Base-by-base conservation (phyloP, 176 grass and related monocot genomes). In the Chloris gayana region DNA sequence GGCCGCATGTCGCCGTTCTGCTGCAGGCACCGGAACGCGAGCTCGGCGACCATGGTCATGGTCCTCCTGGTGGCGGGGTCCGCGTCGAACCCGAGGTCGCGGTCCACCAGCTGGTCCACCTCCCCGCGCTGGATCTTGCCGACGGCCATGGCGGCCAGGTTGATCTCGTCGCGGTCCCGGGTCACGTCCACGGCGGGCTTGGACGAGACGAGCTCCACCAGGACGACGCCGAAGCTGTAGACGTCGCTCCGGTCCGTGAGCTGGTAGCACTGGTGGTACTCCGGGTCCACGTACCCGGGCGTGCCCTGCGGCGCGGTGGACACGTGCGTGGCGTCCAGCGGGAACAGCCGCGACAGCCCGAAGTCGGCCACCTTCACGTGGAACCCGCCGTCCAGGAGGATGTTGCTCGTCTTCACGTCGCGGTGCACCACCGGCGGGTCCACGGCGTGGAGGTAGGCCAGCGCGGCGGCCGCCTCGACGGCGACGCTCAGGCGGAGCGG, bases 331-430 rank as follows among this genome's bases (percentile, higher is more conserved):
- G 34, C 94, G 64, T 93, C 83, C 33, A 31, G 12, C 4, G 94
- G 94, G 41, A 97, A 86, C 64, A 97, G 88, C 2, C 94, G 86
- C 14, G 91, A 97, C 29, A 97, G 91, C 0, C 94, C 94, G 47
- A 97, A 97, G 86, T 97, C 94, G 14, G 87, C 94, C 7, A 97
- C 94, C 89, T 97, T 97, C 14, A 92, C 89, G 80, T 90, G 94
- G 84, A 85, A 97, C 46, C 31, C 22, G 49, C 24, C 78, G 72
- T 97, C 94, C 18, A 97, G 84, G 50, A 97, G 94, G 50, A 97
- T 97, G 82, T 97, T 97, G 78, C 14, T 74, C 17, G 94, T 90
- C 85, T 97, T 97, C 2, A 97, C 76, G 45, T 97, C 94, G 9
- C 94, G 91, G 82, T 97, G 94, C 60, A 97, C 83, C 59, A 97